Evolutionary conservation across 1,284 basidiomycete species (phyloP), one percentile per base, ranked within the genome.

Genomic region (Microbotryum lychnidis-dioicae): DNA sequence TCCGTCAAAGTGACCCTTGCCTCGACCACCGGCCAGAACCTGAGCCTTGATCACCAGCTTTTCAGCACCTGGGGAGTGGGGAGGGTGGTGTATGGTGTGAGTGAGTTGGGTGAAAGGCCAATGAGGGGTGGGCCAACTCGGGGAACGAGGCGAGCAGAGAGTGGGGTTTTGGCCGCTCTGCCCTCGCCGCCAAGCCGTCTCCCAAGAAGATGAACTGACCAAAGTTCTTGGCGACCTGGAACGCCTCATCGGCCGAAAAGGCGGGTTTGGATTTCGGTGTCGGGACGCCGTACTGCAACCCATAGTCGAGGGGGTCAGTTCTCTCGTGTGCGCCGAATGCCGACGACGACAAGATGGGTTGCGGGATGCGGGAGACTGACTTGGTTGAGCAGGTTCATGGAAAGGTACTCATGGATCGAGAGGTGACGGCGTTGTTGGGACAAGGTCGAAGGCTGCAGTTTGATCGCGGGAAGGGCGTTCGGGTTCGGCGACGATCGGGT

Each of bases 371-470:
- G 42, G 23, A 21, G 25, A 77, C 81, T 70, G 70, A 93, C 92
- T 70, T 88, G 86, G 80, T 97, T 97, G 72, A 98, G 84, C 54
- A 98, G 81, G 72, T 87, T 85, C 77, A 97, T 89, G 58, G 92
- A 96, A 76, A 97, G 91, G 80, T 97, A 91, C 80, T 99, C 94
- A 79, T 99, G 94, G 74, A 99, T 94, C 53, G 91, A 96, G 73
- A 98, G 84, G 78, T 87, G 89, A 72, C 94, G 89, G 80, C 82
- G 89, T 42, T 42, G 37, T 83, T 94, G 91, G 46, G 31, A 48
- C 50, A n/a, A 57, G 37, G 52, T 45, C 50, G 31, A 56, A 31
- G 9, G 3, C 23, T 29, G 50, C 6, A 2, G 14, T 4, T n/a
- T 37, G 25, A 37, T 6, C 0, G 20, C 14, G 27, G 16, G 21